phyloP scores from a whole-genome alignment of 2,329 filamentous ascomycete genomes.

The Aspergillus arachidicola region DNA sequence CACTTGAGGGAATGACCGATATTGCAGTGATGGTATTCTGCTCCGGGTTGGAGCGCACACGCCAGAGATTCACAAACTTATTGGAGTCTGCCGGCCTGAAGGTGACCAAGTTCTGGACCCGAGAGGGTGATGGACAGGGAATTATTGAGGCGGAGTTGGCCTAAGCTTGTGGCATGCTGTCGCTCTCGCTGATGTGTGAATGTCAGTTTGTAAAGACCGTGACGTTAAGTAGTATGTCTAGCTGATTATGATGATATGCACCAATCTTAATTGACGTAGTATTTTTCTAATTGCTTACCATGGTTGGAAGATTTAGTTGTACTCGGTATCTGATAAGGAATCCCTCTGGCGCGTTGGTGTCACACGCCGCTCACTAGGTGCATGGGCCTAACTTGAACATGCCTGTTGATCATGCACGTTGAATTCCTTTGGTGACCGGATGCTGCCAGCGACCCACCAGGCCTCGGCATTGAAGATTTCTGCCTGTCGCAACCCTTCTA shows the following conservation, averaged over 20 bases:
- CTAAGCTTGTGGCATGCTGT: background rate
- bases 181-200: background rate
- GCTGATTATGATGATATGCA: background rate
- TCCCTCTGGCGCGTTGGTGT: background rate
- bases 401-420: background rate
- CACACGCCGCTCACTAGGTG: background rate
- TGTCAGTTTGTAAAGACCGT: background rate
- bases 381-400: background rate
- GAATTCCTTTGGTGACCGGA: no score
- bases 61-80: slow-evolving; percentile 21
- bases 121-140: slow-evolving; percentile 21
- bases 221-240: background rate
- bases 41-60: slow-evolving; percentile 26
- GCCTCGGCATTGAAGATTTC: background rate
- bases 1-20: slow-evolving; percentile 25
- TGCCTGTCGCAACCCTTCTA: background rate
- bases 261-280: background rate
- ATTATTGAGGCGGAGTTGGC: slow-evolving; percentile 23
- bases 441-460: background rate
- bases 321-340: background rate
- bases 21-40: slow-evolving; percentile 31
- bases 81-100: slow-evolving; percentile 20
- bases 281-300: background rate
- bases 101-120: slow-evolving; percentile 21
- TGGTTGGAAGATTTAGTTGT: background rate